Evolutionary conservation across 1,139 yeast genomes (phyloP).

Genomic region (Sugiyamaella pinicola): DNA sequence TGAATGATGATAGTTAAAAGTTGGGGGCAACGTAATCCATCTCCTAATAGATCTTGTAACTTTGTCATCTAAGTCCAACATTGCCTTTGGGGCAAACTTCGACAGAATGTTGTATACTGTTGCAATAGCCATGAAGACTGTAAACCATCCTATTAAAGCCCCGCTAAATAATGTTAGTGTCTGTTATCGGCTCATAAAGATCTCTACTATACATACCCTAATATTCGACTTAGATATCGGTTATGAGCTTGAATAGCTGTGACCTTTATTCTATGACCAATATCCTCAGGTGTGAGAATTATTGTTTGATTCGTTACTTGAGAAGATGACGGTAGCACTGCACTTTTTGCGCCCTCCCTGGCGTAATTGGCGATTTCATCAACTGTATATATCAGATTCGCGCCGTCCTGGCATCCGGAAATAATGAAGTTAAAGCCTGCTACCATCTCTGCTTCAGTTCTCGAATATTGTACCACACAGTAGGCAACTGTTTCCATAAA

Average conservation of each 20-base stretch:
- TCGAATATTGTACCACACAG: conserved; percentile 11
- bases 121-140: conserved; percentile 10
- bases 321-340: conserved; percentile 1
- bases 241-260: conserved; percentile 10
- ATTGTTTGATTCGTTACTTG: conserved; percentile 14
- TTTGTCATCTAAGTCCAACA: conserved; percentile 9
- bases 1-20: conserved; percentile 49
- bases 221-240: conserved; percentile 15
- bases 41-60: conserved; percentile 40
- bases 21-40: conserved; percentile 53
- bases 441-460: conserved; percentile 3
- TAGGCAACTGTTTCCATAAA: conserved; percentile 13
- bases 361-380: conserved; percentile 18
- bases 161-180: conserved; percentile 12
- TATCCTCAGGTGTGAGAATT: conserved; percentile 12
- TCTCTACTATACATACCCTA: conserved; percentile 15
- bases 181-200: no score
- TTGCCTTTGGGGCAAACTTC: conserved; percentile 8
- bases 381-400: conserved; percentile 3
- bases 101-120: conserved; percentile 7
- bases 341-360: not conserved
- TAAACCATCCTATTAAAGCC: conserved; percentile 16
- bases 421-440: conserved; percentile 10
- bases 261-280: conserved; percentile 5
- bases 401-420: not conserved